Percentiles rank a stretch among this genome's conserved stretches.
phyloP scores from a whole-genome alignment of 306 rosid species.

The Cucurbita moschata region DNA sequence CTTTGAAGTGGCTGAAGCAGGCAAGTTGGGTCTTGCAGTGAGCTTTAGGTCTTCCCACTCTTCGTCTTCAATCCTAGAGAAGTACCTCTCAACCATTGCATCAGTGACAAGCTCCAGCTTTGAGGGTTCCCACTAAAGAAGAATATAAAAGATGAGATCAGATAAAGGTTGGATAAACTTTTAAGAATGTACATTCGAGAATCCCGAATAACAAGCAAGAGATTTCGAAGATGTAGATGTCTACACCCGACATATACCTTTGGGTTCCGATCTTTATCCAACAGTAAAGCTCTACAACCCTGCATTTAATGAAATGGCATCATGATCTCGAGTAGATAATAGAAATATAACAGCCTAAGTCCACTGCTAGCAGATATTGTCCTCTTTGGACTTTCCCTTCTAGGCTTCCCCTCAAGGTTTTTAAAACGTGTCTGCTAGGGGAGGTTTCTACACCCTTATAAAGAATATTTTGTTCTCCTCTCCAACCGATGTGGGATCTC shows the following conservation, averaged over 20 bases:
- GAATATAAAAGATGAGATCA: not conserved
- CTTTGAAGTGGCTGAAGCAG: slow-evolving; percentile 55
- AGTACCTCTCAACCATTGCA: slow-evolving; percentile 25
- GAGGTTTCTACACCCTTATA: too few relatives aligned
- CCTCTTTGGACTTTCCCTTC: too few relatives aligned
- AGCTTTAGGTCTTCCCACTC: slow-evolving; percentile 68
- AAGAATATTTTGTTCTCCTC: too few relatives aligned
- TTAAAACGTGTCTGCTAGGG: too few relatives aligned
- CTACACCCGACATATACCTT: slow-evolving; percentile 32
- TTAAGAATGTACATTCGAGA: not conserved
- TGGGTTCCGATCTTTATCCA: slow-evolving; percentile 83
- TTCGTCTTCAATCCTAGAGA: slow-evolving; percentile 45
- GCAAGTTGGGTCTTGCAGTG: slow-evolving; percentile 61
- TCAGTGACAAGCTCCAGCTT: slow-evolving; percentile 42
- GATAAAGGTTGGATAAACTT: not conserved
- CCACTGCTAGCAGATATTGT: too few relatives aligned
- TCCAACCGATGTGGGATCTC: too few relatives aligned
- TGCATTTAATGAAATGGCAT: slow-evolving; percentile 20
- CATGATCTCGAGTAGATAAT: slow-evolving; percentile 3
- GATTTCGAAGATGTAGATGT: not conserved
- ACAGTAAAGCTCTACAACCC: slow-evolving; percentile 91
- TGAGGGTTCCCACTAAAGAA: slow-evolving; percentile 51
- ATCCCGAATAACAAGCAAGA: not conserved
- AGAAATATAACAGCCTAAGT: not conserved
- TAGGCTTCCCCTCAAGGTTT: too few relatives aligned